phyloP scores from a whole-genome alignment of 495 filamentous ascomycete species.

The Saxophila tyrrhenica region DNA sequence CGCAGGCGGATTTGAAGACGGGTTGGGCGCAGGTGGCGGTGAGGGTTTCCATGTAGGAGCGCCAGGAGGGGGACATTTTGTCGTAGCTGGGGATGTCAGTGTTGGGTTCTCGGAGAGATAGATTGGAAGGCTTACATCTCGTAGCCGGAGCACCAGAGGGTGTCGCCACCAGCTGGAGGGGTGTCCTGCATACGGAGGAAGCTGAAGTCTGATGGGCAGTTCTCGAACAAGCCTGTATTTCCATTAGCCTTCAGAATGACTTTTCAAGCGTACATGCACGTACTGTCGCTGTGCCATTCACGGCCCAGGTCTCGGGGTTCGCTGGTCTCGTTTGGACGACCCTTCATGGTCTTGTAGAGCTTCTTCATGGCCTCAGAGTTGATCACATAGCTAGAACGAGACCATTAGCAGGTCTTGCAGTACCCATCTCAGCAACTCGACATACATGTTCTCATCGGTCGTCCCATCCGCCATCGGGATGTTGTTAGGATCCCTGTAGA shows the following conservation, averaged over 20 bases:
- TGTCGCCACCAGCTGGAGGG: constrained; percentile 20
- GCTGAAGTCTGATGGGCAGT: constrained; percentile 8
- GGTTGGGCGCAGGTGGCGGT: constrained; percentile 58
- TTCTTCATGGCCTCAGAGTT: constrained; percentile 34
- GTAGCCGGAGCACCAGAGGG: constrained; percentile 61
- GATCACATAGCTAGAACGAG: constrained; percentile 33
- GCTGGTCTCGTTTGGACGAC: neutral
- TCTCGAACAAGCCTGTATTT: constrained; percentile 5
- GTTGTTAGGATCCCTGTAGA: constrained; percentile 9
- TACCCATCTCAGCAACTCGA: neutral
- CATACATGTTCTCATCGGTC: constrained; percentile 5
- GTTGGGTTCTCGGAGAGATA: neutral
- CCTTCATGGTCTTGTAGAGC: constrained; percentile 12
- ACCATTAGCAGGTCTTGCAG: too few relatives aligned
- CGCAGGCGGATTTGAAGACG: constrained; percentile 46
- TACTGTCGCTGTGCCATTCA: constrained; percentile 9
- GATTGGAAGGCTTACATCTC: constrained; percentile 36
- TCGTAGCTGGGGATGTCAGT: constrained; percentile 40
- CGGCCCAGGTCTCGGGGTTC: constrained; percentile 5
- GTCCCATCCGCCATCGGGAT: constrained; percentile 8
- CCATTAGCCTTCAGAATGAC: neutral
- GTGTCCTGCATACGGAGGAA: constrained; percentile 11
- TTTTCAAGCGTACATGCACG: too few relatives aligned
- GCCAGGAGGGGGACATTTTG: constrained; percentile 53
- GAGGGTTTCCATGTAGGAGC: constrained; percentile 54